A percentile compares a stretch with the other conserved stretches of the same genome.
Evolutionary conservation across 352 stramenopile genomes (phyloP).

Genomic region (Globisporangium splendens): DNA sequence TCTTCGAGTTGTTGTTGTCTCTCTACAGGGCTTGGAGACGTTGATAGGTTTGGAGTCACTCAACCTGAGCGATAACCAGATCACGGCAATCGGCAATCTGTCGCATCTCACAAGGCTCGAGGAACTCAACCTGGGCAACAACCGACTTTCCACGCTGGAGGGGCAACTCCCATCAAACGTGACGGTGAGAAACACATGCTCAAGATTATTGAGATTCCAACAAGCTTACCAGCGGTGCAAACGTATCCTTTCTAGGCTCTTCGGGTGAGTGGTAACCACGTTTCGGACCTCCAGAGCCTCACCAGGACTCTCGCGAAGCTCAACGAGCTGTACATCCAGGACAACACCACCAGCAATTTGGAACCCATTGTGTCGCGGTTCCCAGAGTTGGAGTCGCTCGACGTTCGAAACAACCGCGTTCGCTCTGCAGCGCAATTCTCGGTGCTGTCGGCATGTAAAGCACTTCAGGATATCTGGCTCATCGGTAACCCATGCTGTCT

Average conservation of each 20-base stretch:
- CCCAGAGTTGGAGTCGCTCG: constrained; percentile 65
- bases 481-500: constrained; percentile 63
- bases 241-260: constrained; percentile 24
- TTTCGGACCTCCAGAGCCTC: constrained; percentile 40
- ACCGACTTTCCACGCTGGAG: constrained; percentile 46
- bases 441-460: constrained; percentile 20
- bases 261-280: constrained; percentile 45
- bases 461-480: constrained; percentile 64
- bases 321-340: constrained; percentile 65
- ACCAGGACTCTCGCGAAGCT: constrained; percentile 32
- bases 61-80: constrained; percentile 10
- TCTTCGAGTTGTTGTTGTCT: too few relatives aligned
- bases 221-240: too few relatives aligned
- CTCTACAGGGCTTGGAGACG: constrained; percentile 52
- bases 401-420: constrained; percentile 64
- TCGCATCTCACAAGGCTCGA: too few relatives aligned
- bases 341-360: constrained; percentile 45
- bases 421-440: constrained; percentile 13
- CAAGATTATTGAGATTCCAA: background rate
- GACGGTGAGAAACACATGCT: constrained; percentile 17
- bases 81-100: too few relatives aligned
- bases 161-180: constrained; percentile 50
- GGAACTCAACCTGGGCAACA: constrained; percentile 30
- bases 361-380: constrained; percentile 25
- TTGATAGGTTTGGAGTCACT: constrained; percentile 54